Conservation (phyloP, 139 green algal genomes). For the Coccomyxa sp. region DNA sequence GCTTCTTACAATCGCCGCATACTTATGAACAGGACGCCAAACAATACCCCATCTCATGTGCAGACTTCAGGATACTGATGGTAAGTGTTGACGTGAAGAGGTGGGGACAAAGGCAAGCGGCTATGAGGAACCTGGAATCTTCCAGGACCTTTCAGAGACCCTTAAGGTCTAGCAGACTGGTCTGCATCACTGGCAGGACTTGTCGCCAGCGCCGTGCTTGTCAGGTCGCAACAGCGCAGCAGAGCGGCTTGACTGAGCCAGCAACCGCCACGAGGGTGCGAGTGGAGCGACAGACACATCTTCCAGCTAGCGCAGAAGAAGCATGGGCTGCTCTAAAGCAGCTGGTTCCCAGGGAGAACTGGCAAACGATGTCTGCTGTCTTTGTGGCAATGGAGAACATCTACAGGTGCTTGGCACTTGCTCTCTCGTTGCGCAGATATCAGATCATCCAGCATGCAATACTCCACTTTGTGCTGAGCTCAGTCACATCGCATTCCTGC, state of each 20-base stretch:
- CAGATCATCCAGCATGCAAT: not conserved
- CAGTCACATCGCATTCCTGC: too few relatives aligned
- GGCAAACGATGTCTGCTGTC: constrained; percentile 15
- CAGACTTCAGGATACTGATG: too few relatives aligned
- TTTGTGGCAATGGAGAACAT: constrained; percentile 33
- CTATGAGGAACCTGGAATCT: too few relatives aligned
- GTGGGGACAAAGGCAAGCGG: too few relatives aligned
- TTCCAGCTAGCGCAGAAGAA: constrained; percentile 51
- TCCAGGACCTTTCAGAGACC: too few relatives aligned
- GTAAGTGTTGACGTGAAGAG: too few relatives aligned
- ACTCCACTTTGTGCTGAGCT: not conserved
- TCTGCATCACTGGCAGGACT: too few relatives aligned
- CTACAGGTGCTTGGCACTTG: constrained; percentile 24
- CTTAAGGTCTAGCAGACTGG: too few relatives aligned
- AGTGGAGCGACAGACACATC: constrained; percentile 31
- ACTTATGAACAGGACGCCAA: too few relatives aligned
- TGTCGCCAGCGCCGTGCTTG: too few relatives aligned
- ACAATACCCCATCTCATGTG: too few relatives aligned
- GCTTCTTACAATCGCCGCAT: too few relatives aligned
- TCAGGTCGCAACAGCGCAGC: not conserved
- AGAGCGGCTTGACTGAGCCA: not conserved
- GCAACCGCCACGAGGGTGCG: constrained; percentile 5
- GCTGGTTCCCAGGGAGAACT: constrained; percentile 14
- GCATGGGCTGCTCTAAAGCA: constrained; percentile 25
- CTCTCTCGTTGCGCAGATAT: not conserved